Percentiles rank a stretch among this genome's conserved stretches.
phyloP scores from a whole-genome alignment of 192 early-diverging fungal genomes.

The Backusella parvicylindrica region DNA sequence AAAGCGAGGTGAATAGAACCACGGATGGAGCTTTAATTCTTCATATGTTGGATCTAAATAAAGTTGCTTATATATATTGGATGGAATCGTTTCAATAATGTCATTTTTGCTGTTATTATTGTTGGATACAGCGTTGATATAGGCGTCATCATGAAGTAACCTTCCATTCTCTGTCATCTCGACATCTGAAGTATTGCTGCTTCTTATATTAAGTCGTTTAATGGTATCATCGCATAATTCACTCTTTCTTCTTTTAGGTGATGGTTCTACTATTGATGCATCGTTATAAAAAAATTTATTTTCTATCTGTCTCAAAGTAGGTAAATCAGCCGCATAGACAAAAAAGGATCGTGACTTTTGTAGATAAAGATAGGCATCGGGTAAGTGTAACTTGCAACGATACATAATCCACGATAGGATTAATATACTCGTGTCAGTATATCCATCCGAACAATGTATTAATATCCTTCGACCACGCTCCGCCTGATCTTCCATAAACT shows the following conservation, averaged over 20 bases:
- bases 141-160: background rate
- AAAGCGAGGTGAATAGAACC: conserved; percentile 54
- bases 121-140: background rate
- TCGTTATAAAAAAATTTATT: conserved; percentile 20
- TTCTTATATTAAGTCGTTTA: background rate
- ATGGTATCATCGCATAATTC: background rate
- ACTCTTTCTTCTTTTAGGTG: background rate
- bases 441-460: conserved; percentile 57
- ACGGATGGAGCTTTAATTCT: conserved; percentile 27
- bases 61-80: background rate
- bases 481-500: conserved; percentile 33
- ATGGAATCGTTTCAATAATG: background rate
- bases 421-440: conserved; percentile 52
- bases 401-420: conserved; percentile 49
- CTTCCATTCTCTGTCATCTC: background rate
- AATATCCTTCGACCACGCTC: conserved; percentile 32
- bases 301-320: conserved; percentile 45
- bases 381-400: conserved; percentile 38
- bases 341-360: conserved; percentile 56
- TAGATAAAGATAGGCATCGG: conserved; percentile 49
- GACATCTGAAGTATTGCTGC: background rate
- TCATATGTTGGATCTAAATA: background rate
- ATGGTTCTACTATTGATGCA: conserved; percentile 22
- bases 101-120: background rate
- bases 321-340: conserved; percentile 48